Percentiles rank a stretch among this genome's conserved stretches.
Conservation (phyloP, 768 basidiomycete genomes). For the Epithele typhae region DNA sequence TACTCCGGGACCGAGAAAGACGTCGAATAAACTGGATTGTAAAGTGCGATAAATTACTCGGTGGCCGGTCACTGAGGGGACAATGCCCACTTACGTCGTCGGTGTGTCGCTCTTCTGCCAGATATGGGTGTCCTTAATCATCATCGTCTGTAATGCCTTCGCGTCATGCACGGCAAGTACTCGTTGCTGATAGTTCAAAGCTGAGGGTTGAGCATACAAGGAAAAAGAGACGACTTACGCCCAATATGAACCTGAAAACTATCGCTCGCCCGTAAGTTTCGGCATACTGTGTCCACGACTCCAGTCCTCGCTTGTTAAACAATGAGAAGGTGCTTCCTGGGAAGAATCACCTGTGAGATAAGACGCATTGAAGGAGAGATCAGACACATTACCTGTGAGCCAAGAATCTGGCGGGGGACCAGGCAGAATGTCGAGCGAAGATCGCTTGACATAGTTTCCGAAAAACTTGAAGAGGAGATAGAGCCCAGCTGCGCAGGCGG, state of each 20-base stretch:
- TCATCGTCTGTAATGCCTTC: conserved; percentile 41
- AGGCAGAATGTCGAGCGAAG: conserved; percentile 5
- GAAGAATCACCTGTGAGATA: no score
- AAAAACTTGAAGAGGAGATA: not conserved
- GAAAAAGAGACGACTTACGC: conserved; percentile 26
- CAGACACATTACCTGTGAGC: not conserved
- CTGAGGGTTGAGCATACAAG: not conserved
- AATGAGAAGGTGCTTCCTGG: not conserved
- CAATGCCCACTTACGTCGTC: conserved; percentile 29
- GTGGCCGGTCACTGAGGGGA: not conserved
- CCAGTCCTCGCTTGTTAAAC: not conserved
- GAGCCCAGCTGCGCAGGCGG: not conserved
- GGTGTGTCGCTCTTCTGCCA: no score
- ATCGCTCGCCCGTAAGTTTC: conserved; percentile 37
- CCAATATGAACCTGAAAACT: conserved; percentile 42
- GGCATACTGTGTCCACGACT: conserved; percentile 1
- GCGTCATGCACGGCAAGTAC: conserved; percentile 47
- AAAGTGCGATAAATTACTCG: not conserved
- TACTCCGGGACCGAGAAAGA: conserved; percentile 1
- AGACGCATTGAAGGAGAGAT: not conserved
- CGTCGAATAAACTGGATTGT: not conserved
- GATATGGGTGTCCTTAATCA: no score
- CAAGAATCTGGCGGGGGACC: conserved; percentile 1
- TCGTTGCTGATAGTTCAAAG: conserved; percentile 31
- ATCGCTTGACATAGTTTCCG: not conserved